A percentile compares a stretch with the other conserved stretches of the same genome.
phyloP scores from a whole-genome alignment of 176 grass and related monocot genomes.

The Lolium rigidum region DNA sequence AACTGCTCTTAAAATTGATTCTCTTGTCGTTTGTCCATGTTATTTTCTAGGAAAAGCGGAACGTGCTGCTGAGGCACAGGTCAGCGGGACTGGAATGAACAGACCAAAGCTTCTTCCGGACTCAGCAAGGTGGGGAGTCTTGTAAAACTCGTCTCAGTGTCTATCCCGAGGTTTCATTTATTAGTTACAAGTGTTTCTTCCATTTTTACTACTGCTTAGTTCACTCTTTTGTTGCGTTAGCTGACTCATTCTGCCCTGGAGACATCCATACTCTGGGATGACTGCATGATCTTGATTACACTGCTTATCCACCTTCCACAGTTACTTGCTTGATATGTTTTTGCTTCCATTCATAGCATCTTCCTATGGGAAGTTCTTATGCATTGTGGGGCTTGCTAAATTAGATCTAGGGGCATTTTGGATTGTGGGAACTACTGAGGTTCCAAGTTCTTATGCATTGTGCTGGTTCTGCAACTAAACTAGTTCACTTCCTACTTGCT shows the following conservation, averaged over 20 bases:
- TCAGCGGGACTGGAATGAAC: constrained; percentile 39
- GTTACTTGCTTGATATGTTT: too few relatives aligned
- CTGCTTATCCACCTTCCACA: background rate
- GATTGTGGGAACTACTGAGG: too few relatives aligned
- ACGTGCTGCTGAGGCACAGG: constrained; percentile 37
- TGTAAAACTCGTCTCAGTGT: background rate
- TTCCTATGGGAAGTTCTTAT: background rate
- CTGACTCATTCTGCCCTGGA: background rate
- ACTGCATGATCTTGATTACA: background rate
- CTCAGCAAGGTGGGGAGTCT: constrained; percentile 8
- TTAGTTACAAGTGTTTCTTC: background rate
- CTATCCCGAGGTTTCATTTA: background rate
- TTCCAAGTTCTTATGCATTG: background rate
- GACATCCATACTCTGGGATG: background rate
- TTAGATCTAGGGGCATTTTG: too few relatives aligned
- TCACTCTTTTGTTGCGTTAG: background rate
- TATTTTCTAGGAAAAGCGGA: constrained; percentile 53
- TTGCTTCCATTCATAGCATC: background rate
- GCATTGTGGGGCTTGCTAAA: background rate
- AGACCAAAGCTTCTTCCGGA: background rate
- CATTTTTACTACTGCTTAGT: background rate
- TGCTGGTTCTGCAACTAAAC: constrained; percentile 1
- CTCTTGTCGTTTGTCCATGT: background rate
- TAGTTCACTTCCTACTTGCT: background rate
- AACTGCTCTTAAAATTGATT: constrained; percentile 10